Percentiles rank a stretch among this genome's conserved stretches.
Evolutionary conservation across 345 rosid genomes (phyloP).

Genomic region (Acer campestre): DNA sequence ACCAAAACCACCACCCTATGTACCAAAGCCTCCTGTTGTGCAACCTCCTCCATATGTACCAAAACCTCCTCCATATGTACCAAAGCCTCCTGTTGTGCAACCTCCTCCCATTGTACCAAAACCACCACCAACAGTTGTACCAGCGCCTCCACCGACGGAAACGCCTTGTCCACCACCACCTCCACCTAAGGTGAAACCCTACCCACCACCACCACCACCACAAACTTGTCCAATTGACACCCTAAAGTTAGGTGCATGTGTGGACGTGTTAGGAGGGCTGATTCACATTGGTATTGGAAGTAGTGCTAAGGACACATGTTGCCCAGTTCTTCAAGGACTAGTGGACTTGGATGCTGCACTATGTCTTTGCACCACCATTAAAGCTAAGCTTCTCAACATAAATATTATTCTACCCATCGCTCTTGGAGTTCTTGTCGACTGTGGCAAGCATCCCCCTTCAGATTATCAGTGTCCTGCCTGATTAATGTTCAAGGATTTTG

Average conservation of each 20-base stretch:
- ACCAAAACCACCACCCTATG: not conserved
- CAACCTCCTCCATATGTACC: conserved; percentile 25
- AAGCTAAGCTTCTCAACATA: conserved; percentile 73
- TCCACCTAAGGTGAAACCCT: conserved; percentile 30
- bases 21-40: conserved; percentile 16
- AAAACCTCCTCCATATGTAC: conserved; percentile 27
- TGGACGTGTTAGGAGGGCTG: conserved; percentile 84
- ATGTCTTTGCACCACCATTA: conserved; percentile 88
- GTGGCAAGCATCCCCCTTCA: conserved; percentile 77
- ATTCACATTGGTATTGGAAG: conserved; percentile 75
- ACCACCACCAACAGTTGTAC: not conserved
- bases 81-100: not conserved
- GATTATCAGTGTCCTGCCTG: conserved; percentile 70
- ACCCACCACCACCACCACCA: conserved; percentile 46
- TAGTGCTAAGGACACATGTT: conserved; percentile 72
- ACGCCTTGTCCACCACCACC: conserved; percentile 38
- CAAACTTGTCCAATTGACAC: conserved; percentile 78
- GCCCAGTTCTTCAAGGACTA: conserved; percentile 79
- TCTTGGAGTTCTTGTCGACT: conserved; percentile 75
- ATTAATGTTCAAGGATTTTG: not conserved
- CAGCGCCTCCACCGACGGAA: conserved; percentile 22
- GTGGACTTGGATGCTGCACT: conserved; percentile 82
- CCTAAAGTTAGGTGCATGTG: conserved; percentile 78
- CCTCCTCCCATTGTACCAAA: not conserved
- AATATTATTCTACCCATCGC: conserved; percentile 76